A percentile compares a stretch with the other conserved stretches of the same genome.
These are phyloP conservation scores for Bretschneidera sinensis DNA, from an alignment of 345 rosid genomes.

Conservation along the genomic window DNA sequence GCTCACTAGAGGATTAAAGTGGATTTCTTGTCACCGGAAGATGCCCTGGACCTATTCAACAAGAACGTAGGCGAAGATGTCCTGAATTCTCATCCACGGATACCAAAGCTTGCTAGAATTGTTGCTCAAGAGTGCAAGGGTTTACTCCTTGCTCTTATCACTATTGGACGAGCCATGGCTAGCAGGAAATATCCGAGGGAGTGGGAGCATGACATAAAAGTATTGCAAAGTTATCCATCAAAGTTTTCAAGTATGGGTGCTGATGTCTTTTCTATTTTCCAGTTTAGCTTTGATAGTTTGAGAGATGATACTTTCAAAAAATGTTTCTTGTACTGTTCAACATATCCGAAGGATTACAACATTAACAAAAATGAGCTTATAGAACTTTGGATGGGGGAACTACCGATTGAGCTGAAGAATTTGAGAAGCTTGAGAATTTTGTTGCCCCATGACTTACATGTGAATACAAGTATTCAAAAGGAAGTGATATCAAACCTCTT, in stretches of 20 bases:
- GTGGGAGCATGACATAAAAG: constrained; percentile 8
- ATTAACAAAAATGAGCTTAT: not conserved
- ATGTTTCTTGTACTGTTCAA: constrained; percentile 12
- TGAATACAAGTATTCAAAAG: not conserved
- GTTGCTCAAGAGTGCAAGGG: not conserved
- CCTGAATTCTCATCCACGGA: not conserved
- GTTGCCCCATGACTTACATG: constrained; percentile 33
- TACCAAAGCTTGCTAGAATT: not conserved
- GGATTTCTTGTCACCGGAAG: not conserved
- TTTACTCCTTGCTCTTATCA: constrained; percentile 6
- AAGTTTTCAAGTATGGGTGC: not conserved
- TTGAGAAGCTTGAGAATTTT: constrained; percentile 7
- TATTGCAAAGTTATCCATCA: not conserved
- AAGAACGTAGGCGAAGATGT: not conserved
- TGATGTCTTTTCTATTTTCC: constrained; percentile 2
- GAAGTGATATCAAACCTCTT: constrained; percentile 6
- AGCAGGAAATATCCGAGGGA: not conserved
- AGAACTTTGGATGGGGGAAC: constrained; percentile 18
- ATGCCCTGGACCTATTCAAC: constrained; percentile 10
- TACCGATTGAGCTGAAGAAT: too few relatives aligned
- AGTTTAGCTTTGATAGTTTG: not conserved
- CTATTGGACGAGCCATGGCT: constrained; percentile 7
- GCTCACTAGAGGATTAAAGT: constrained; percentile 1
- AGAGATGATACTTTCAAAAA: not conserved
- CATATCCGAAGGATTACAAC: constrained; percentile 9